Percentiles rank a stretch among this genome's conserved stretches.
Conservation (phyloP, 148 eudicot genomes). For the Rhododendron vialii region DNA sequence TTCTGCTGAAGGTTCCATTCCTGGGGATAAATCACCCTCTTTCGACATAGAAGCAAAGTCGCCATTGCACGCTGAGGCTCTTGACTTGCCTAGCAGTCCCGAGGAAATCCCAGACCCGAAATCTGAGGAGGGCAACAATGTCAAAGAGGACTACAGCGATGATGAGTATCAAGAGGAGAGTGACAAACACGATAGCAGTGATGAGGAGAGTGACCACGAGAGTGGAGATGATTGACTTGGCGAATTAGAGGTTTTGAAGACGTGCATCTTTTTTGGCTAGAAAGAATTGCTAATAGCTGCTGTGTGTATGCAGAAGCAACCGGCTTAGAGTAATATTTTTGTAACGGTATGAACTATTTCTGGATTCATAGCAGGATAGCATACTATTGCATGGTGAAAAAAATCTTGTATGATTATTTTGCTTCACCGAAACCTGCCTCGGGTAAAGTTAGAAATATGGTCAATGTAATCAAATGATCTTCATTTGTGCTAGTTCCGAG, state of each 20-base stretch:
- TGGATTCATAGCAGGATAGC: background rate
- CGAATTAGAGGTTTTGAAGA: background rate
- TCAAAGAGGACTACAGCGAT: background rate
- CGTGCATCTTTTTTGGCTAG: background rate
- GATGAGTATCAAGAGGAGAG: slow-evolving; percentile 14
- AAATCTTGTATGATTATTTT: background rate
- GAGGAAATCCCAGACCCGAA: slow-evolving; percentile 6
- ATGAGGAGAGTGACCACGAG: slow-evolving; percentile 7
- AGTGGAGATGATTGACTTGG: background rate
- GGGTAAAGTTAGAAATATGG: background rate
- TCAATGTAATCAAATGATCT: background rate
- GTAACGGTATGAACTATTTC: background rate
- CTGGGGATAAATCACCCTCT: slow-evolving; percentile 17
- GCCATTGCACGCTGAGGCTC: background rate
- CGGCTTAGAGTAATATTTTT: background rate
- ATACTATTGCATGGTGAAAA: background rate
- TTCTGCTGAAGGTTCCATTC: slow-evolving; percentile 17
- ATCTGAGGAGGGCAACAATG: background rate
- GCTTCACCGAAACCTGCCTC: background rate
- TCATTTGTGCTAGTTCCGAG: background rate
- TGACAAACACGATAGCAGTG: slow-evolving; percentile 14
- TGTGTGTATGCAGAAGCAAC: background rate
- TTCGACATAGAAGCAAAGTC: slow-evolving; percentile 5
- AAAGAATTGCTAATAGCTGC: background rate
- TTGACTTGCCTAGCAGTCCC: slow-evolving; percentile 8